Conservation (phyloP, 352 stramenopile genomes). For the Blastocystis sp. region DNA sequence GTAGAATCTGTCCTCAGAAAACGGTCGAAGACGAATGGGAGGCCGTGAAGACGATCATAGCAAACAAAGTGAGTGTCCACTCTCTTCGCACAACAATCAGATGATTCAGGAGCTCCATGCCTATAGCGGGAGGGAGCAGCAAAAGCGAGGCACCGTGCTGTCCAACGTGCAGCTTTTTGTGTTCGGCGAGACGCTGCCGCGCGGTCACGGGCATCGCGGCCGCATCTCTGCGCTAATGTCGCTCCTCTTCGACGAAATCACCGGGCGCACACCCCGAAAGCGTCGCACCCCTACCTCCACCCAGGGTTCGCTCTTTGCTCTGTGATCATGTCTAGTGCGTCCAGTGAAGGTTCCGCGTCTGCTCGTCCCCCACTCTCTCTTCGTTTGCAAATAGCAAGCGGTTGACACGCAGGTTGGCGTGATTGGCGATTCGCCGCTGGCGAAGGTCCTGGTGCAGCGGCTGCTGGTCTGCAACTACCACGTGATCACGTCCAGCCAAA, state of each 20-base stretch:
- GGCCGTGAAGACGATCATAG: conserved; percentile 5
- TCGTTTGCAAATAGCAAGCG: not conserved
- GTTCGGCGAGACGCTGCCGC: conserved; percentile 7
- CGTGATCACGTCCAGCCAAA: conserved; percentile 15
- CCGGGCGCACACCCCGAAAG: conserved; percentile 11
- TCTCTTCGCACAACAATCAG: not conserved
- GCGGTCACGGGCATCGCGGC: conserved; percentile 48
- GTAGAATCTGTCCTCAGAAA: not conserved
- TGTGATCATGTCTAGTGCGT: not conserved
- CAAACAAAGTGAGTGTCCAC: not conserved
- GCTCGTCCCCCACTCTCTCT: conserved; percentile 3
- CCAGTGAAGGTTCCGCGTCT: not conserved
- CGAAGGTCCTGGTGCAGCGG: not conserved
- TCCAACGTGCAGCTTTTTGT: conserved; percentile 4
- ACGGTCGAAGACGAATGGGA: conserved; percentile 32
- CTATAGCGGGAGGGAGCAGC: conserved; percentile 29
- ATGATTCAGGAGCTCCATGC: conserved; percentile 54
- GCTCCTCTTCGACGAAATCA: conserved; percentile 45
- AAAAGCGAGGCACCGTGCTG: conserved; percentile 28
- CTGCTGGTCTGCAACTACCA: conserved; percentile 20
- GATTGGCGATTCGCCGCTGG: conserved; percentile 20
- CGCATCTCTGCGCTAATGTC: conserved; percentile 47
- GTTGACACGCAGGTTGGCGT: conserved; percentile 8
- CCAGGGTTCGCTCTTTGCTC: not conserved
- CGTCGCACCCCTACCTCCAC: not conserved